These are phyloP conservation scores for Thuidium tamariscinum DNA, from an alignment of 225 moss, liverwort and hornwort species.

Conservation along the genomic window DNA sequence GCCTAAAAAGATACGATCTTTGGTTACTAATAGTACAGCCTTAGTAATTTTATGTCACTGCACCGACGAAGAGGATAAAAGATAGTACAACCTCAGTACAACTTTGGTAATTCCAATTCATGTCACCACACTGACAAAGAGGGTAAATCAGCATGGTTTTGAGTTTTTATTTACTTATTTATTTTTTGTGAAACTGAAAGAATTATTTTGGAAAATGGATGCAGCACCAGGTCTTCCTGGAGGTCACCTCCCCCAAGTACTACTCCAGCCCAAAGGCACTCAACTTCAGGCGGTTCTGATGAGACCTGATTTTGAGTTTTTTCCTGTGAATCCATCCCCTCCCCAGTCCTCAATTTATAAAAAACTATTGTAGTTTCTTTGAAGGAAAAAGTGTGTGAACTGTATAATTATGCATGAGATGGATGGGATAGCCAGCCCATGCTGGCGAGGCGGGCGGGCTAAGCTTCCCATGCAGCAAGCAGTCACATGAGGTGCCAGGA, in stretches of 20 bases:
- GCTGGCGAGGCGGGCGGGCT: not conserved
- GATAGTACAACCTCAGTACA: no score
- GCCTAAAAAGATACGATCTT: rapidly evolving
- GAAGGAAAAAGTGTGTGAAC: not conserved
- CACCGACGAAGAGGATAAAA: not conserved
- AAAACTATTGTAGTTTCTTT: no score
- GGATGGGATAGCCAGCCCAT: not conserved
- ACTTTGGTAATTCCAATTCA: no score
- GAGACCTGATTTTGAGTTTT: no score
- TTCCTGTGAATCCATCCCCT: not conserved
- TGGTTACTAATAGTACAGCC: not conserved
- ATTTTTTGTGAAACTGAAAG: no score
- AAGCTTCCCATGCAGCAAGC: not conserved
- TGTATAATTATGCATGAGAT: not conserved
- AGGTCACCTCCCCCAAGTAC: no score
- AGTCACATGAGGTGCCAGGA: not conserved
- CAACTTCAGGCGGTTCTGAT: no score
- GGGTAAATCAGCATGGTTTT: rapidly evolving
- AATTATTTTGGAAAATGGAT: no score
- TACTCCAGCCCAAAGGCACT: no score
- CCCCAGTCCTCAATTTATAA: no score
- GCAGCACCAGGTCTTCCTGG: no score
- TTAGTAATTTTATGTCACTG: rapidly evolving
- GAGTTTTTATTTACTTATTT: no score
- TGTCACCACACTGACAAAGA: rapidly evolving